Evolutionary conservation across 2,329 filamentous ascomycete genomes (phyloP).

Genomic region (Endocalyx cinctus): DNA sequence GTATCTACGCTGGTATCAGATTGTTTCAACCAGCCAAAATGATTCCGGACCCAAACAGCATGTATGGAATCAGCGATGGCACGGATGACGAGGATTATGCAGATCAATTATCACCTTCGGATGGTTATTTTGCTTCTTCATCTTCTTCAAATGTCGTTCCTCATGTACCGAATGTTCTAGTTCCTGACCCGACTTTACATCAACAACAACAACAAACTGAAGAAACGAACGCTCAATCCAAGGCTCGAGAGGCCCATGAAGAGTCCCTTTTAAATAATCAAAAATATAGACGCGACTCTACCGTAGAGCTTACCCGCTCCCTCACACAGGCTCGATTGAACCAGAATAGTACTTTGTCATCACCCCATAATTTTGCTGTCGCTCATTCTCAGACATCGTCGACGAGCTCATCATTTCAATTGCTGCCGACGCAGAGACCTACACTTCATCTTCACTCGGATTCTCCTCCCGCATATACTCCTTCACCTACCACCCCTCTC

Average conservation of each 20-base stretch:
- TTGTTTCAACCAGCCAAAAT: constrained; percentile 19
- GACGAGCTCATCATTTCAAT: constrained; percentile 15
- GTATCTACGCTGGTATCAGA: constrained; percentile 14
- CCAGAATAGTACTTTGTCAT: constrained; percentile 11
- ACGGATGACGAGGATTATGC: constrained; percentile 28
- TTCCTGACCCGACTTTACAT: constrained; percentile 42
- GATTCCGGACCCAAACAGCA: constrained; percentile 39
- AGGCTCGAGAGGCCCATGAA: constrained; percentile 40
- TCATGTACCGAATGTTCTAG: constrained; percentile 42
- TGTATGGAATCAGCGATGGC: constrained; percentile 37
- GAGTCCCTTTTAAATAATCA: constrained; percentile 32
- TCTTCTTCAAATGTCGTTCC: constrained; percentile 35
- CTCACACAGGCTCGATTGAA: constrained; percentile 9
- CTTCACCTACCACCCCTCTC: constrained; percentile 25
- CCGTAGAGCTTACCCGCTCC: constrained; percentile 11
- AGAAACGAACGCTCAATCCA: constrained; percentile 31
- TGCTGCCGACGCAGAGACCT: constrained; percentile 12
- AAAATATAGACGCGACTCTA: constrained; percentile 3
- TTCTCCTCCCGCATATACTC: constrained; percentile 49
- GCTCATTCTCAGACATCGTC: constrained; percentile 23
- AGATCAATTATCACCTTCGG: constrained; percentile 42
- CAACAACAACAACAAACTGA: constrained; percentile 25
- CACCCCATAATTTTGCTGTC: constrained; percentile 8
- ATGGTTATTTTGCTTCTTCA: constrained; percentile 44
- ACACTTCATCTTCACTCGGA: constrained; percentile 29